Conservation (phyloP, 2,329 filamentous ascomycete species). For the Leptoxyphium fumago region DNA sequence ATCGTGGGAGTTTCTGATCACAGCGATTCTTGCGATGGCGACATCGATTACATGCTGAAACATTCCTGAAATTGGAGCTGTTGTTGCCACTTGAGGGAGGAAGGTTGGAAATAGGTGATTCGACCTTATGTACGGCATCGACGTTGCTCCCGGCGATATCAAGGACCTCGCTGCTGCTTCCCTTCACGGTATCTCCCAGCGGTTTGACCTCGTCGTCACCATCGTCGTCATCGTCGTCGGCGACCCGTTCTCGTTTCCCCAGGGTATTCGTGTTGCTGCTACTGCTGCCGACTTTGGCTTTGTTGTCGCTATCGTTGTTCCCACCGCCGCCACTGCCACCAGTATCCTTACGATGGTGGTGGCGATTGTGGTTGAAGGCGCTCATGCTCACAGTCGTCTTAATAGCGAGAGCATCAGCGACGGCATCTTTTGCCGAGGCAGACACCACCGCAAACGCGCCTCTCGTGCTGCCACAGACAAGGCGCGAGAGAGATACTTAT, state of each 20-base stretch:
- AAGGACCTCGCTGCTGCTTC: too few relatives aligned
- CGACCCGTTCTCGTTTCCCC: background rate
- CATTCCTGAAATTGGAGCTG: slow-evolving; percentile 32
- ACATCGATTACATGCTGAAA: slow-evolving; percentile 89
- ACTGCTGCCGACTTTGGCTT: too few relatives aligned
- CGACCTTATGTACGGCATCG: too few relatives aligned
- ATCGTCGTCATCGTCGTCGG: too few relatives aligned
- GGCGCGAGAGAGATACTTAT: too few relatives aligned
- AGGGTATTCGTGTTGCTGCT: background rate
- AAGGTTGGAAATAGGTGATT: too few relatives aligned
- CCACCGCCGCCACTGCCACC: too few relatives aligned
- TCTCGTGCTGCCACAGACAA: too few relatives aligned
- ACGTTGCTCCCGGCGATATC: too few relatives aligned
- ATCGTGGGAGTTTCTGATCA: slow-evolving; percentile 83
- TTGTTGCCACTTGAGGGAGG: background rate
- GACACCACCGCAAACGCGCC: too few relatives aligned
- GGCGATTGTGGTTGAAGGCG: background rate
- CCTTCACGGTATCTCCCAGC: background rate
- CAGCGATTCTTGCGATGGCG: slow-evolving; percentile 86
- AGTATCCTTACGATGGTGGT: too few relatives aligned
- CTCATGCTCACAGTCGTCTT: background rate
- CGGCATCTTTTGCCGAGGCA: background rate
- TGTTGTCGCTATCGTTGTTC: too few relatives aligned
- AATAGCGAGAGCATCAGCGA: background rate
- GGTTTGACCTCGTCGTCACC: background rate